These are phyloP conservation scores for Saturnispora serradocipensis DNA, from an alignment of 805 yeast genomes.

Conservation along the genomic window DNA sequence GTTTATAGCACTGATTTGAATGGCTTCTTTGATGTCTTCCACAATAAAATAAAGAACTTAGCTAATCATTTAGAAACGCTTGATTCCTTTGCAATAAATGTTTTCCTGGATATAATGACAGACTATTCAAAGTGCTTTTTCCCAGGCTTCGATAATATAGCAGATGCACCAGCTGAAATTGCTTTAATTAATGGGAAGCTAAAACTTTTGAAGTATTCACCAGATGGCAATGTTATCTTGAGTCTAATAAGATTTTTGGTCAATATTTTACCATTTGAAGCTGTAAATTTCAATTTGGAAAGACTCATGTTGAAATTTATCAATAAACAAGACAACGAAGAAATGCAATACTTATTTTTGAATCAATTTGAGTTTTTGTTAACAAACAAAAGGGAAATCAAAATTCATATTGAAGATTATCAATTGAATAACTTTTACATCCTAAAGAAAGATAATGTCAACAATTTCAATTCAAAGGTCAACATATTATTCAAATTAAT, in stretches of 20 bases:
- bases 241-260: slow-evolving; percentile 49
- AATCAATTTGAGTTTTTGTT: slow-evolving; percentile 17
- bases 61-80: slow-evolving; percentile 35
- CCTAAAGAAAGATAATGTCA: background rate
- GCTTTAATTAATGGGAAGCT: slow-evolving; percentile 42
- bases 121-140: slow-evolving; percentile 58
- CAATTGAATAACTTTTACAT: slow-evolving; percentile 18
- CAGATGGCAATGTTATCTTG: slow-evolving; percentile 52
- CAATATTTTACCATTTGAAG: slow-evolving; percentile 49
- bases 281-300: slow-evolving; percentile 40
- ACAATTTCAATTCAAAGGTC: slow-evolving; percentile 44
- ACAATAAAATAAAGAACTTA: slow-evolving; percentile 51
- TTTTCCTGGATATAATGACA: slow-evolving; percentile 51
- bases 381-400: slow-evolving; percentile 28
- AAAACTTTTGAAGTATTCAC: slow-evolving; percentile 36
- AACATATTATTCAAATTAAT: slow-evolving; percentile 52
- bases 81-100: slow-evolving; percentile 66
- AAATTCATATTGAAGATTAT: slow-evolving; percentile 26
- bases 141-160: slow-evolving; percentile 19
- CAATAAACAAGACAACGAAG: slow-evolving; percentile 1
- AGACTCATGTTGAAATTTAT: slow-evolving; percentile 34
- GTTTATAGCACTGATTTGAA: slow-evolving; percentile 46
- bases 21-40: slow-evolving; percentile 55
- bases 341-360: slow-evolving; percentile 9
- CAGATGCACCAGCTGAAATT: slow-evolving; percentile 36